A percentile compares a stretch with the other conserved stretches of the same genome.
Evolutionary conservation across 257 asterid genomes (phyloP).

Genomic region (Solanum corneliomulleri): DNA sequence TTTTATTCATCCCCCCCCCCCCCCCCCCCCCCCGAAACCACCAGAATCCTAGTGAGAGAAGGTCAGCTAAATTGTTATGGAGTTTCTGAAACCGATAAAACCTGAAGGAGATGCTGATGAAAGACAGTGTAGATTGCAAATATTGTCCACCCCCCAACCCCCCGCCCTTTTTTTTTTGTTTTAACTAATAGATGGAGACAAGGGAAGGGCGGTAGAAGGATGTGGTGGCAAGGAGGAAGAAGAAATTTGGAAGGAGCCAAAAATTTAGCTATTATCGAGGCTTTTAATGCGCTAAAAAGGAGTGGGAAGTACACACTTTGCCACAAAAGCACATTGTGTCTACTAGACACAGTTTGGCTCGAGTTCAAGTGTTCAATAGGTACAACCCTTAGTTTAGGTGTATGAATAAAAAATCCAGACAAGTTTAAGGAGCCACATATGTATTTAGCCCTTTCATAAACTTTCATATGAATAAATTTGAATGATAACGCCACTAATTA

Average conservation of each 20-base stretch:
- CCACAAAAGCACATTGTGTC: background rate
- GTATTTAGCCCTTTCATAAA: background rate
- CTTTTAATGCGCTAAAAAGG: background rate
- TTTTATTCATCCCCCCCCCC: background rate
- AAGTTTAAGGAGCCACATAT: background rate
- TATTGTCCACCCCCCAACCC: background rate
- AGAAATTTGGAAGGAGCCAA: background rate
- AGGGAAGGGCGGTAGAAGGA: background rate
- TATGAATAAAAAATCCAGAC: background rate
- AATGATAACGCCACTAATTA: background rate
- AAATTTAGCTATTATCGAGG: background rate
- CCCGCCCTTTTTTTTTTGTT: background rate
- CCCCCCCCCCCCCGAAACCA: background rate
- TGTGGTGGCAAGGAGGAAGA: background rate
- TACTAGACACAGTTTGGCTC: background rate
- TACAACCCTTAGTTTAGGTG: background rate
- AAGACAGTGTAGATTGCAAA: background rate
- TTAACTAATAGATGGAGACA: background rate
- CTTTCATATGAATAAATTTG: background rate
- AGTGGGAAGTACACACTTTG: background rate
- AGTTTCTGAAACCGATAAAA: background rate
- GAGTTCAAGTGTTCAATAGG: background rate
- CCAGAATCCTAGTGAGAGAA: background rate
- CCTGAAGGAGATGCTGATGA: background rate
- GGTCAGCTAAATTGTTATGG: background rate